Evolutionary conservation across 2,329 filamentous ascomycete species (phyloP).

Genomic region (Calycina marina): DNA sequence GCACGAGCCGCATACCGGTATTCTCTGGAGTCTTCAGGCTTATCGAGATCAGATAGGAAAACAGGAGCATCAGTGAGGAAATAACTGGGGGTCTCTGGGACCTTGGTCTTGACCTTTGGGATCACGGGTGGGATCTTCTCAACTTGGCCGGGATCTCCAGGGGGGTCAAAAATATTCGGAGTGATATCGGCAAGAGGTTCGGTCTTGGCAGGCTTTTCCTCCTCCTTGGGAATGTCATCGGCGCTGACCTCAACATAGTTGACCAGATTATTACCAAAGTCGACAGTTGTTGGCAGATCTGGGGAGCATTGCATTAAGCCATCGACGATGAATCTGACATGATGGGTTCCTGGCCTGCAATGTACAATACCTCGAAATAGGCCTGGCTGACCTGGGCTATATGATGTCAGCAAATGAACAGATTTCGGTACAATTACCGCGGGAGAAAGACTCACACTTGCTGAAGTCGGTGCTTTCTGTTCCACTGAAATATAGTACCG

Average conservation of each 20-base stretch:
- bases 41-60: conserved; percentile 77
- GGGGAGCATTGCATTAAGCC: conserved; percentile 83
- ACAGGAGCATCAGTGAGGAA: conserved; percentile 67
- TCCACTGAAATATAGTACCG: conserved; percentile 95
- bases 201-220: conserved; percentile 14
- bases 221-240: conserved; percentile 42
- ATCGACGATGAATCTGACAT: conserved; percentile 92
- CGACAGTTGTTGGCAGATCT: conserved; percentile 82
- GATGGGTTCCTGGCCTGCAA: conserved; percentile 85
- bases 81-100: conserved; percentile 36
- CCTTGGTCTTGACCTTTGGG: conserved; percentile 35
- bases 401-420: background rate
- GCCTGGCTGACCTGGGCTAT: conserved; percentile 32
- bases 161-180: conserved; percentile 6
- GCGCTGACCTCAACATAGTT: conserved; percentile 94
- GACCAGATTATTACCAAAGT: conserved; percentile 94
- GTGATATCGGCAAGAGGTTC: conserved; percentile 7
- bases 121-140: conserved; percentile 23
- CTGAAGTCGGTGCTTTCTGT: conserved; percentile 79
- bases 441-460: conserved; percentile 47
- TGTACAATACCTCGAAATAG: conserved; percentile 65
- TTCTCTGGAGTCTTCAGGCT: conserved; percentile 59
- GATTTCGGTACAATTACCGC: background rate
- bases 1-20: conserved; percentile 64
- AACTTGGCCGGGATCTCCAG: conserved; percentile 18